A percentile compares a stretch with the other conserved stretches of the same genome.
Conservation (phyloP, 2,329 filamentous ascomycete species). For the Hypoxylon sp. region DNA sequence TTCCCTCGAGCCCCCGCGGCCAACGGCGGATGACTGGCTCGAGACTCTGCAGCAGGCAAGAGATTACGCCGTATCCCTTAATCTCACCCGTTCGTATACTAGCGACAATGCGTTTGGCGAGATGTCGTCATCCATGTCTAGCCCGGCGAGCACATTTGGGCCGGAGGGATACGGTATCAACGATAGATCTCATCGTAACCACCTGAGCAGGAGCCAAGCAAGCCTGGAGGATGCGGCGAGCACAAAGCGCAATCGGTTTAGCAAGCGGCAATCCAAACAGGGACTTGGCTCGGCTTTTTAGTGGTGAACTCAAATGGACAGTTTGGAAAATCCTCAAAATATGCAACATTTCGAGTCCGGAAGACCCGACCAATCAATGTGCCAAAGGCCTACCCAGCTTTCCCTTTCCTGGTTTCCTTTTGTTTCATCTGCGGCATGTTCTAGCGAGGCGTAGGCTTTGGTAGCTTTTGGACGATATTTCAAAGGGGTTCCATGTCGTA, state of each 20-base stretch:
- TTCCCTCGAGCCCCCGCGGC: slow-evolving; percentile 66
- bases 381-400: slow-evolving; percentile 32
- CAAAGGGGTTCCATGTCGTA: slow-evolving; percentile 43
- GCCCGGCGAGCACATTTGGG: slow-evolving; percentile 79
- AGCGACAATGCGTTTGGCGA: slow-evolving; percentile 75
- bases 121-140: slow-evolving; percentile 78
- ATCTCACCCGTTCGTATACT: slow-evolving; percentile 72
- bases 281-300: slow-evolving; percentile 91
- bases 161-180: slow-evolving; percentile 61
- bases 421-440: slow-evolving; percentile 49
- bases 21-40: slow-evolving; percentile 89
- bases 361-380: slow-evolving; percentile 21
- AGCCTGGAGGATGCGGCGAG: slow-evolving; percentile 62
- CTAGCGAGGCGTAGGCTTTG: slow-evolving; percentile 52
- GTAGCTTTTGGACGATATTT: slow-evolving; percentile 48
- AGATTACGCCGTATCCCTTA: slow-evolving; percentile 83
- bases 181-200: slow-evolving; percentile 67
- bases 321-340: slow-evolving; percentile 28
- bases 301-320: slow-evolving; percentile 34
- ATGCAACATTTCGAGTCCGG: slow-evolving; percentile 28
- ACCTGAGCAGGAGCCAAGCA: slow-evolving; percentile 70
- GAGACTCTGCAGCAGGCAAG: slow-evolving; percentile 87
- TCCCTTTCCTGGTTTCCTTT: slow-evolving; percentile 38
- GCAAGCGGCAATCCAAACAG: slow-evolving; percentile 92
- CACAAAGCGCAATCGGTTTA: slow-evolving; percentile 77